Base-by-base conservation (phyloP, 208 protist species). In the Borovskyia barvae region DNA sequence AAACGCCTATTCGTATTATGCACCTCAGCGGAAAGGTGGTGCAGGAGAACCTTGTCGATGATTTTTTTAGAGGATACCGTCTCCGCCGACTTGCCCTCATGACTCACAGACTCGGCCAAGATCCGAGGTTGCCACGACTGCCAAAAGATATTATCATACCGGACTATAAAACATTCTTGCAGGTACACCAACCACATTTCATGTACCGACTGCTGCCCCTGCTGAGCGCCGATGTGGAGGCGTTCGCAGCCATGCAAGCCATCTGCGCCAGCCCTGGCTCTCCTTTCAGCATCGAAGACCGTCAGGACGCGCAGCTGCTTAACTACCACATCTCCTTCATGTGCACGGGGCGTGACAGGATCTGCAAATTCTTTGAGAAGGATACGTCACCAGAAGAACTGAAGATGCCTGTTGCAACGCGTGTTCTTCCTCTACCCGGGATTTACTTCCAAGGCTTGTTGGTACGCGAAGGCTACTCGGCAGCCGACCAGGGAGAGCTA, bases 131-230 rank as follows among this genome's bases (percentile, higher is more conserved):
- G 9, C 58, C 72, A 7, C 72, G 66, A 0, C 70, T 90, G 39
- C 61, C 76, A 12, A 82, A 70, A 25, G 85, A 90, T 48, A 59
- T 90, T 14, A 66, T 94, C 46, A 65, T 94, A 1, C 60, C 70
- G 3, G 55, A 80, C 59, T 92, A 89, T 70, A 64, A 64, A 17
- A 72, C 78, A 4, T 64, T 94, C 1, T 50, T 62, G 22, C 25
- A 53, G 6, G 62, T 90, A 42, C 88, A 94, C 72, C 72, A 84
- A 47, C 82, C 84, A 14, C 78, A 92, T 65, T 87, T 81, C 36
- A 64, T 82, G 60, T 94, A 94, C 67, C 72, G 83, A 42, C 78
- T 94, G 1, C 57, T 94, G 52, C 87, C 87, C 22, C 66, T 94
- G n/a, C 51, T 89, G 28, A 85, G 79, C 59, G 58, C 72, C 5